phyloP scores from a whole-genome alignment of 345 rosid genomes.

The Raphanus sativus region DNA sequence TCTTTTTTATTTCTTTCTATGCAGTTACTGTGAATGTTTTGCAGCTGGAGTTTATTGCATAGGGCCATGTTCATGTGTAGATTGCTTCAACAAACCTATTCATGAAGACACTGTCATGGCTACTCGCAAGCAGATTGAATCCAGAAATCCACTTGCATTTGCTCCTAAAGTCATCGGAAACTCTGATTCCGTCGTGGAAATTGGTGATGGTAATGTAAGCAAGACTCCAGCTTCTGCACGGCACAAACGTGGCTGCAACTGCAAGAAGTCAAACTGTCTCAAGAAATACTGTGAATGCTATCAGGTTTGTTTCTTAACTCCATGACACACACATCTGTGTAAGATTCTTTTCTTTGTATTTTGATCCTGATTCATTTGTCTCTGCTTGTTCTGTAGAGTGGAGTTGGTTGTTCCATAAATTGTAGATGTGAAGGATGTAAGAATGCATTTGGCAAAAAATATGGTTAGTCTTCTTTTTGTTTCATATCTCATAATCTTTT shows the following conservation, averaged over 20 bases:
- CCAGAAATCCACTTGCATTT: conserved; percentile 97
- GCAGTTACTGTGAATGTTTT: conserved; percentile 98
- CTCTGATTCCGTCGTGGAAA: conserved; percentile 65
- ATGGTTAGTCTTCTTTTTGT: conserved; percentile 47
- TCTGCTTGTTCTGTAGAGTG: conserved; percentile 52
- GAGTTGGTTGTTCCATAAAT: conserved; percentile 92
- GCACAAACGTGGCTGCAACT: conserved; percentile 94
- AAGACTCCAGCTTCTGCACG: conserved; percentile 93
- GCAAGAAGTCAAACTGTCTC: conserved; percentile 91
- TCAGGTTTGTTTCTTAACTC: conserved; percentile 60
- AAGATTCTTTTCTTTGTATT: conserved; percentile 4
- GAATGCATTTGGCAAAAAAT: conserved; percentile 82
- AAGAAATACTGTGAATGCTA: conserved; percentile 99
- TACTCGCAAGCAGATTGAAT: conserved; percentile 94
- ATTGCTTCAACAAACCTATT: conserved; percentile 92
- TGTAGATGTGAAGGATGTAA: conserved; percentile 98
- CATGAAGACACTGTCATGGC: conserved; percentile 89
- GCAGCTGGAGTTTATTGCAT: conserved; percentile 97
- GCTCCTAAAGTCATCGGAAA: conserved; percentile 89
- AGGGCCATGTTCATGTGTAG: conserved; percentile 90
- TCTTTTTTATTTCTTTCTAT: neutral
- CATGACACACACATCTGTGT: neutral
- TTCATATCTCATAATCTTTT: neutral
- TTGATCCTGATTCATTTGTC: conserved; percentile 27
- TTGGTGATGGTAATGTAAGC: conserved; percentile 48